A percentile compares a stretch with the other conserved stretches of the same genome.
phyloP scores from a whole-genome alignment of 2,329 filamentous ascomycete species.

The Colletotrichum sp. region DNA sequence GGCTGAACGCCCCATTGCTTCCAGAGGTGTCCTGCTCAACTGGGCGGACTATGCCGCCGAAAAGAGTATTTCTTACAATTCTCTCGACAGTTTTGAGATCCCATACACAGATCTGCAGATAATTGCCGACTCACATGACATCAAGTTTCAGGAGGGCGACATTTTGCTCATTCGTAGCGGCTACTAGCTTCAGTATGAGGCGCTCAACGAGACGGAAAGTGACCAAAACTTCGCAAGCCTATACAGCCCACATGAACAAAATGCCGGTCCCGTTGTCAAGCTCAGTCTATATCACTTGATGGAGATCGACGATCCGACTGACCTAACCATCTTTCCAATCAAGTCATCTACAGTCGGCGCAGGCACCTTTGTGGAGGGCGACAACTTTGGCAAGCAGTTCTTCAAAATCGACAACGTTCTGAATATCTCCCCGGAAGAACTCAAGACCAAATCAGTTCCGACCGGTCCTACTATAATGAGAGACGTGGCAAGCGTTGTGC shows the following conservation, averaged over 20 bases:
- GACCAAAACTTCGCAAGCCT: slow-evolving; percentile 44
- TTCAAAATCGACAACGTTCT: neutral
- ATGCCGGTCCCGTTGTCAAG: slow-evolving; percentile 39
- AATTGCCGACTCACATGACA: no score
- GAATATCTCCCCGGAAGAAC: neutral
- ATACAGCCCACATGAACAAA: slow-evolving; percentile 12
- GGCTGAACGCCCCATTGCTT: no score
- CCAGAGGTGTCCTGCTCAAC: no score
- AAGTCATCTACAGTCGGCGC: neutral
- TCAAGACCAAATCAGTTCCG: neutral
- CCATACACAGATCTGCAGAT: no score
- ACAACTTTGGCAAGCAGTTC: neutral
- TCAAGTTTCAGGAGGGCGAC: no score
- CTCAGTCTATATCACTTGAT: slow-evolving; percentile 57
- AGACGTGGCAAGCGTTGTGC: slow-evolving; percentile 44
- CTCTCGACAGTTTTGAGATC: no score
- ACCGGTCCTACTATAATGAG: slow-evolving; percentile 5
- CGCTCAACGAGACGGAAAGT: no score
- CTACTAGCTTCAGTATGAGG: no score
- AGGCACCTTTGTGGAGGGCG: neutral
- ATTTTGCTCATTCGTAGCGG: no score
- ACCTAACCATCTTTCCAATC: slow-evolving; percentile 9
- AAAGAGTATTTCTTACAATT: no score
- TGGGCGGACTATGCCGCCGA: no score
- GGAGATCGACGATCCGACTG: slow-evolving; percentile 35